Evolutionary conservation across 768 basidiomycete genomes (phyloP), one percentile per base, ranked within the genome.

Genomic region (Lactifluus rugatus): DNA sequence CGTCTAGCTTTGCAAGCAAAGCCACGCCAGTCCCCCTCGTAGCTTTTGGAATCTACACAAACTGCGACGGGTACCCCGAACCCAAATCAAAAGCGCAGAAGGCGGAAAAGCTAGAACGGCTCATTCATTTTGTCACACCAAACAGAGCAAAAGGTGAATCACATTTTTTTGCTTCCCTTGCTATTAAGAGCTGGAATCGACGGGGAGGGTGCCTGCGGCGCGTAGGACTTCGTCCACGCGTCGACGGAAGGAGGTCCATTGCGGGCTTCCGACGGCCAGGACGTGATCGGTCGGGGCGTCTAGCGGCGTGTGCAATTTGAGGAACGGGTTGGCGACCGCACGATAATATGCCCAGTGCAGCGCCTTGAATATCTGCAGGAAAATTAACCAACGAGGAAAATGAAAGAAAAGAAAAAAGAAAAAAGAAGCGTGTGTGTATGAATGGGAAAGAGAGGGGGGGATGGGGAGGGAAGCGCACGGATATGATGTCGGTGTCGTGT

Each of bases 301-400:
- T 26, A 64, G 61, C 5, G 78, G 68, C 19, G 74, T 70, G 60
- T 82, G 76, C n/a, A 87, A 74, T 58, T 78, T 84, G 52, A 93
- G 75, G 72, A 95, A 93, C 2, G 93, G 93, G 65, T 94, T 93
- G 42, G 89, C 85, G 48, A 90, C 78, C 23, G 92, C 80, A 36
- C 79, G 77, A 62, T 90, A 87, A 71, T 93, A 93, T 0, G 89
- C 87, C 75, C 89, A 87, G 67, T 95, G 92, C 53, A 94, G 70
- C 9, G 93, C 89, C 67, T 85, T 88, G 77, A 93, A 93, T 42
- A 89, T 81, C 92, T 95, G 37, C n/a, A n/a, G n/a, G n/a, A n/a
- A n/a, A n/a, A n/a, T n/a, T n/a, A 13, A 13, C 10, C 37, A 16
- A n/a, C 34, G 13, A 10, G 10, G 10, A 36, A 36, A 36, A 36